Conservation (phyloP, 495 filamentous ascomycete genomes). For the Talaromyces borbonicus region DNA sequence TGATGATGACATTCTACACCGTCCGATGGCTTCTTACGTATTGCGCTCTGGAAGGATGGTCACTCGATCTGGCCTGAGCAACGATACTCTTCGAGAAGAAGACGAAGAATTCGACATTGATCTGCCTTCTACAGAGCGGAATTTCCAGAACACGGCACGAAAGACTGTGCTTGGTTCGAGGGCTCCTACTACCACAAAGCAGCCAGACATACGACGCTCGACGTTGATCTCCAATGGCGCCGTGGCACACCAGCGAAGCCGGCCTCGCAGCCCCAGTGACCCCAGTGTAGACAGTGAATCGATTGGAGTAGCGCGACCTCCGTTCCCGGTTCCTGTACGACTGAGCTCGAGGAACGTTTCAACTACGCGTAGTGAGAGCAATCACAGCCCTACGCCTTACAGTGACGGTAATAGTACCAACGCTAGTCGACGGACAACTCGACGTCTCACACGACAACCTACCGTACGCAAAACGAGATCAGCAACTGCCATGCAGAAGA, state of each 20-base stretch:
- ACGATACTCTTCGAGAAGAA: constrained; percentile 27
- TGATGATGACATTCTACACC: constrained; percentile 35
- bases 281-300: constrained; percentile 47
- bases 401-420: constrained; percentile 36
- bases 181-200: constrained; percentile 23
- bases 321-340: constrained; percentile 84
- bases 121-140: constrained; percentile 4
- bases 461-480: constrained; percentile 74
- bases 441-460: constrained; percentile 26
- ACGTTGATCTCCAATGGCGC: constrained; percentile 73
- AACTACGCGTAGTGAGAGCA: constrained; percentile 64
- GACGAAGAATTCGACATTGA: constrained; percentile 20
- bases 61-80: constrained; percentile 26
- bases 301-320: constrained; percentile 41
- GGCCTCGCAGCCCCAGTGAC: constrained; percentile 67
- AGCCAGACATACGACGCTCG: constrained; percentile 48
- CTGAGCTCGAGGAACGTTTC: constrained; percentile 76
- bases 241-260: constrained; percentile 52
- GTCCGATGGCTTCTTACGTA: constrained; percentile 36
- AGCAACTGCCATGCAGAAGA: constrained; percentile 57
- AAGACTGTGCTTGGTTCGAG: constrained; percentile 2
- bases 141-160: neutral
- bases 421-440: constrained; percentile 24
- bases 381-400: constrained; percentile 65
- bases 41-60: constrained; percentile 34